Conservation (phyloP, 169 alveolate genomes). For the Blepharisma undulans region DNA sequence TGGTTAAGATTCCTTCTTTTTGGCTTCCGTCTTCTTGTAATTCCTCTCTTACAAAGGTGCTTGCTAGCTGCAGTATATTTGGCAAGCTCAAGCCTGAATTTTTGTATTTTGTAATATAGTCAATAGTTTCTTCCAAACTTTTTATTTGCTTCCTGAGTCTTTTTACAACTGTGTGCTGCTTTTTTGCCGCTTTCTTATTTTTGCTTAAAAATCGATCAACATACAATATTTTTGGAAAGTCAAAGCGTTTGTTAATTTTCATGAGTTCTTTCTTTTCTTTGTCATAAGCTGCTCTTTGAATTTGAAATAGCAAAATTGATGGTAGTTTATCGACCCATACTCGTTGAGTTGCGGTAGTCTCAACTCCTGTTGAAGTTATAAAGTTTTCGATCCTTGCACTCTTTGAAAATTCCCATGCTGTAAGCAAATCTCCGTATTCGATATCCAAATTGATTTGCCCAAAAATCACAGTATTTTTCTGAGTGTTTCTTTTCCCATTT, state of each 20-base stretch:
- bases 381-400: neutral
- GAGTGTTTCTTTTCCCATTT: neutral
- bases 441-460: neutral
- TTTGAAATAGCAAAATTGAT: neutral
- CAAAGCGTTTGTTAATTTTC: neutral
- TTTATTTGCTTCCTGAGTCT: neutral
- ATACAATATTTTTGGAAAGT: conserved; percentile 9
- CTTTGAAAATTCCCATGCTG: conserved; percentile 19
- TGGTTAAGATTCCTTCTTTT: neutral
- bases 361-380: neutral
- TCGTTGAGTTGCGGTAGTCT: neutral
- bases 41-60: neutral
- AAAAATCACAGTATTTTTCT: neutral
- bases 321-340: conserved; percentile 34
- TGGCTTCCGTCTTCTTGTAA: neutral
- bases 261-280: neutral
- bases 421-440: conserved; percentile 1
- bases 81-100: neutral
- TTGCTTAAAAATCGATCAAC: conserved; percentile 32
- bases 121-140: neutral
- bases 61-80: neutral
- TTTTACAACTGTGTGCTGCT: neutral
- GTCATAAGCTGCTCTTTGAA: conserved; percentile 21
- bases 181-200: neutral
- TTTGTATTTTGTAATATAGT: neutral